phyloP scores from a whole-genome alignment of 768 basidiomycete species.

The Chalciporus chontae region DNA sequence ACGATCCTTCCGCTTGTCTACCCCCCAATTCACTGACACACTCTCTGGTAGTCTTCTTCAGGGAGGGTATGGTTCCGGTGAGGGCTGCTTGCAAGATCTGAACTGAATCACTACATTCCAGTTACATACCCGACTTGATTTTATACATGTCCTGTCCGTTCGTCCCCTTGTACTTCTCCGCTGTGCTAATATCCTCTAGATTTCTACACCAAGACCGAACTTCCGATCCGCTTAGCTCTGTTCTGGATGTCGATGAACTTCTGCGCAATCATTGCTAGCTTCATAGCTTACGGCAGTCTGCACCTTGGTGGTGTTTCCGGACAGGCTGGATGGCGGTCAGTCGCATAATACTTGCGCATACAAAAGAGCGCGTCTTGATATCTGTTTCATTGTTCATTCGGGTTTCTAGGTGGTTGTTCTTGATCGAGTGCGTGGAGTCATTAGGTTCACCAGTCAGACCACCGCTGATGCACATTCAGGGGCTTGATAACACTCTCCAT shows the following conservation, averaged over 20 bases:
- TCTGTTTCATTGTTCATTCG: too few relatives aligned
- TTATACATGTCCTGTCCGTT: constrained; percentile 57
- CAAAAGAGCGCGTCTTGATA: constrained; percentile 25
- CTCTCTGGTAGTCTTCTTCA: constrained; percentile 35
- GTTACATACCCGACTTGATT: constrained; percentile 58
- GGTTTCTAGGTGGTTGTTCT: too few relatives aligned
- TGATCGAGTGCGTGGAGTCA: too few relatives aligned
- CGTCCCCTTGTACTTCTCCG: neutral
- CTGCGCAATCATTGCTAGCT: constrained; percentile 52
- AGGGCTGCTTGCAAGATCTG: neutral
- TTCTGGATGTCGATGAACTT: constrained; percentile 66
- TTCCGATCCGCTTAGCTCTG: constrained; percentile 52
- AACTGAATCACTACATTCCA: constrained; percentile 10
- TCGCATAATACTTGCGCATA: constrained; percentile 28
- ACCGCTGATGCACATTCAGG: too few relatives aligned
- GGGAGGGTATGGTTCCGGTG: constrained; percentile 35
- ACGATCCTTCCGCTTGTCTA: neutral
- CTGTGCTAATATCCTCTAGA: neutral
- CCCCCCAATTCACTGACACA: neutral
- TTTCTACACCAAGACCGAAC: constrained; percentile 58
- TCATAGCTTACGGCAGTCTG: constrained; percentile 55
- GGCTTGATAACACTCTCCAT: too few relatives aligned
- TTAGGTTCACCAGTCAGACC: too few relatives aligned
- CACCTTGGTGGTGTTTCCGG: constrained; percentile 2
- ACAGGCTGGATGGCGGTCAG: constrained; percentile 16